Conservation (phyloP, 352 stramenopile species). For the Hyaloperonospora brassicae region DNA sequence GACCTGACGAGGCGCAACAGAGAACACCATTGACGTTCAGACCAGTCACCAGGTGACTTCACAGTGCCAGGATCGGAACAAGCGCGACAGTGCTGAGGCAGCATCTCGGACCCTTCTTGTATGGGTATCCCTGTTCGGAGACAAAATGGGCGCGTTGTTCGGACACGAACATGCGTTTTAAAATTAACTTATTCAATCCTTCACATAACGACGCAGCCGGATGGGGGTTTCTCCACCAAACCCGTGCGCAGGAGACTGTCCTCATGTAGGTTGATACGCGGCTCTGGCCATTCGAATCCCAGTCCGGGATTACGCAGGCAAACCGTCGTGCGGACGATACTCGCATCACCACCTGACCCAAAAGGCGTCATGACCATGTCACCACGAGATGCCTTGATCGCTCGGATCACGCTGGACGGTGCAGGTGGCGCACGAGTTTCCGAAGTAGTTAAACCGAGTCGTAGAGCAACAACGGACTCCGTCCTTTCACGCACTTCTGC, state of each 20-base stretch:
- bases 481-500: slow-evolving; percentile 50
- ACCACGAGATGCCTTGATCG: slow-evolving; percentile 59
- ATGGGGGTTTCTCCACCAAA: slow-evolving; percentile 49
- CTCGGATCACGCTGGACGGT: slow-evolving; percentile 41
- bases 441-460: slow-evolving; percentile 39
- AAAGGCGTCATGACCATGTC: slow-evolving; percentile 77
- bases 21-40: too few species aligned
- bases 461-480: slow-evolving; percentile 55
- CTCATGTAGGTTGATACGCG: slow-evolving; percentile 52
- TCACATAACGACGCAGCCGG: slow-evolving; percentile 70
- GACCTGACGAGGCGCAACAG: too few species aligned
- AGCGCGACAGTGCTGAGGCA: too few species aligned
- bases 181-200: not conserved
- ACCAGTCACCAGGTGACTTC: too few species aligned
- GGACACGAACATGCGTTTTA: too few species aligned
- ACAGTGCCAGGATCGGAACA: too few species aligned
- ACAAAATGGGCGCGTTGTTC: too few species aligned
- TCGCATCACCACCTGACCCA: slow-evolving; percentile 58
- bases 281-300: slow-evolving; percentile 41
- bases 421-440: slow-evolving; percentile 55
- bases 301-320: slow-evolving; percentile 65
- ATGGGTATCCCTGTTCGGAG: too few species aligned
- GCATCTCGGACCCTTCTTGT: too few species aligned
- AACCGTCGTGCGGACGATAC: slow-evolving; percentile 53
- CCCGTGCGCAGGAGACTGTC: slow-evolving; percentile 46